Evolutionary conservation across 805 yeast species (phyloP).

Genomic region (Ogataea parapolymorpha): DNA sequence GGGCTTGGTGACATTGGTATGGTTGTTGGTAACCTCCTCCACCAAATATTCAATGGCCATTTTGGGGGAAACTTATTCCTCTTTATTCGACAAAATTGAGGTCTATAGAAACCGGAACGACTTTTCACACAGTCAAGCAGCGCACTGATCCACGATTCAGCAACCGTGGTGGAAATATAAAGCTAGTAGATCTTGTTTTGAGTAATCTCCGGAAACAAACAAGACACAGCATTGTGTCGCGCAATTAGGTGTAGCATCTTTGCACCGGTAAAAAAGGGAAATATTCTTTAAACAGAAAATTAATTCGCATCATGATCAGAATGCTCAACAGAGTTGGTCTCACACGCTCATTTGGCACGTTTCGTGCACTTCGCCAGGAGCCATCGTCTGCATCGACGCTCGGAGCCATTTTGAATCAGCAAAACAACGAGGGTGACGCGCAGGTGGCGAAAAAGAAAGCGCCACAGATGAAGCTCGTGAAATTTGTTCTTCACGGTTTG

Average conservation of each 20-base stretch:
- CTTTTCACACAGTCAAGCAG: neutral
- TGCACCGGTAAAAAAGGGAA: slow-evolving; percentile 3
- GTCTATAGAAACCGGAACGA: neutral
- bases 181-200: slow-evolving; percentile 3
- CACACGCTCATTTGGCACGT: slow-evolving; percentile 1
- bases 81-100: neutral
- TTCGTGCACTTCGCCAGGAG: slow-evolving; percentile 3
- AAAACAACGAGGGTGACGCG: neutral
- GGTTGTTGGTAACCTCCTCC: slow-evolving; percentile 61
- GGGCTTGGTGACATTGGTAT: slow-evolving; percentile 47
- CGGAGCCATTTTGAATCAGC: slow-evolving; percentile 26
- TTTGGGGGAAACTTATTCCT: neutral
- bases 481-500: slow-evolving; percentile 70
- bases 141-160: slow-evolving; percentile 2
- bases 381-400: slow-evolving; percentile 19
- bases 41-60: slow-evolving; percentile 44
- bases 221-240: slow-evolving; percentile 5
- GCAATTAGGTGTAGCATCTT: slow-evolving; percentile 5
- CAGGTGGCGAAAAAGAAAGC: slow-evolving; percentile 7
- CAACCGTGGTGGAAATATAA: neutral
- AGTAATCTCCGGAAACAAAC: slow-evolving; percentile 8
- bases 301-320: slow-evolving; percentile 1
- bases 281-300: neutral
- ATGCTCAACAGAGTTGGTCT: neutral
- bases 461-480: slow-evolving; percentile 37